Evolutionary conservation across 352 stramenopile species (phyloP).

Genomic region (Pythium vanterpoolii): DNA sequence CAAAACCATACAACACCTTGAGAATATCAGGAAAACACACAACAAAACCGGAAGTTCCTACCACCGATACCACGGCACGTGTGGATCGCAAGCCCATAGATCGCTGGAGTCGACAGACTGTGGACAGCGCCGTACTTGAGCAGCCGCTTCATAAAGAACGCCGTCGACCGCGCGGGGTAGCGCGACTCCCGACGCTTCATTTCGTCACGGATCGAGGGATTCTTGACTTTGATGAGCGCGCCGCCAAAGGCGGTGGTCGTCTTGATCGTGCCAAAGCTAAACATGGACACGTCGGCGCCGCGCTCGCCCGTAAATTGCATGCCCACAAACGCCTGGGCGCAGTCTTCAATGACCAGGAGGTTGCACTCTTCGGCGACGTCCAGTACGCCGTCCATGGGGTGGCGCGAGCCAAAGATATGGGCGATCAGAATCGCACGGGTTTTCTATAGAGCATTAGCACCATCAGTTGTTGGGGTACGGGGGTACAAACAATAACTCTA

Average conservation of each 20-base stretch:
- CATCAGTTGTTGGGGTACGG: background rate
- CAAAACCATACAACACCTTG: no score
- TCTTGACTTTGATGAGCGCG: constrained; percentile 59
- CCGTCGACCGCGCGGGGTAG: constrained; percentile 59
- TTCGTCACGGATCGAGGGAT: constrained; percentile 46
- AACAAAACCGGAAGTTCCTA: no score
- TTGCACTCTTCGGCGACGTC: constrained; percentile 47
- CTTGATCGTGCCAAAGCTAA: constrained; percentile 89
- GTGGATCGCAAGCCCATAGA: constrained; percentile 77
- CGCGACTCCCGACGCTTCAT: constrained; percentile 67
- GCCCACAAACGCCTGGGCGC: constrained; percentile 70
- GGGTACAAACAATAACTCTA: background rate
- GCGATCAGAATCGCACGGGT: constrained; percentile 70
- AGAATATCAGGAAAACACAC: no score
- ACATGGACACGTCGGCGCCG: constrained; percentile 73
- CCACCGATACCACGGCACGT: constrained; percentile 52
- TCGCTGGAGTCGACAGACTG: constrained; percentile 60
- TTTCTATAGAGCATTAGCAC: constrained; percentile 31
- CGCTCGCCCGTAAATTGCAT: constrained; percentile 61
- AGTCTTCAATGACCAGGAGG: constrained; percentile 77
- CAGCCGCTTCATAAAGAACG: constrained; percentile 72
- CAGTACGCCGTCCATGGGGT: constrained; percentile 48
- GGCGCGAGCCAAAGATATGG: constrained; percentile 75
- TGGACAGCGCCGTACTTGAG: constrained; percentile 78
- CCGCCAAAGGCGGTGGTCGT: constrained; percentile 79